These are phyloP conservation scores for Lyophyllum semitale DNA, from an alignment of 768 basidiomycete species.

Conservation along the genomic window DNA sequence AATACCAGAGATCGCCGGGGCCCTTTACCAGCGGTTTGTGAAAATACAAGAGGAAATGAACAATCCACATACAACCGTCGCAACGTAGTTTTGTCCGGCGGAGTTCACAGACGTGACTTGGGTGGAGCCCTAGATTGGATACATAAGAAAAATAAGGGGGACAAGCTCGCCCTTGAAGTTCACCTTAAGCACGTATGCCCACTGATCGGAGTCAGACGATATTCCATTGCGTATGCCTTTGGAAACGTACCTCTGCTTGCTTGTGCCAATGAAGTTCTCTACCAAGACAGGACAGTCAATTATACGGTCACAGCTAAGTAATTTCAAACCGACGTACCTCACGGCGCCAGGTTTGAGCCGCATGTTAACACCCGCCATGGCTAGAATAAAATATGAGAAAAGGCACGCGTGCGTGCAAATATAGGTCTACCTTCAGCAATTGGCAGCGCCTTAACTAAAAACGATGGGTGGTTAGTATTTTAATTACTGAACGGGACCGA, in stretches of 20 bases:
- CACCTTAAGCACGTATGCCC: constrained; percentile 54
- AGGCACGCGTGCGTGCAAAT: not conserved
- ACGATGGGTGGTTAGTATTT: not conserved
- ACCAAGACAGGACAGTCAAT: not conserved
- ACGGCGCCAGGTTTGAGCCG: constrained; percentile 50
- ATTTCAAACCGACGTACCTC: constrained; percentile 29
- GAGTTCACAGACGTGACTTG: constrained; percentile 51
- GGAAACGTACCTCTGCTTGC: constrained; percentile 39
- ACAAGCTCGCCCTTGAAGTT: not conserved
- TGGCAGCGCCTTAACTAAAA: constrained; percentile 48
- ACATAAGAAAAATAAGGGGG: not conserved
- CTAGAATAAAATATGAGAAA: constrained; percentile 5
- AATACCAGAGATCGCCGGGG: constrained; percentile 57
- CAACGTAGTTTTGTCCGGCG: constrained; percentile 49
- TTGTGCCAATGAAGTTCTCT: constrained; percentile 60
- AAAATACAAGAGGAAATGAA: not conserved
- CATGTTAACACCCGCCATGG: constrained; percentile 56
- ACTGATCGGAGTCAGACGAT: constrained; percentile 29
- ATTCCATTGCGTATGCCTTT: not conserved
- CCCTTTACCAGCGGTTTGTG: constrained; percentile 24
- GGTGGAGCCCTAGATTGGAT: constrained; percentile 38
- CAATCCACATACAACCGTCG: constrained; percentile 44
- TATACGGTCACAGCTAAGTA: not conserved
- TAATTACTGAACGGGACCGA: not conserved
- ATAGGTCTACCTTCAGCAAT: constrained; percentile 41